Evolutionary conservation across 2,329 filamentous ascomycete genomes (phyloP), one percentile per base, ranked within the genome.

Genomic region (Pseudodiploospora longispora): DNA sequence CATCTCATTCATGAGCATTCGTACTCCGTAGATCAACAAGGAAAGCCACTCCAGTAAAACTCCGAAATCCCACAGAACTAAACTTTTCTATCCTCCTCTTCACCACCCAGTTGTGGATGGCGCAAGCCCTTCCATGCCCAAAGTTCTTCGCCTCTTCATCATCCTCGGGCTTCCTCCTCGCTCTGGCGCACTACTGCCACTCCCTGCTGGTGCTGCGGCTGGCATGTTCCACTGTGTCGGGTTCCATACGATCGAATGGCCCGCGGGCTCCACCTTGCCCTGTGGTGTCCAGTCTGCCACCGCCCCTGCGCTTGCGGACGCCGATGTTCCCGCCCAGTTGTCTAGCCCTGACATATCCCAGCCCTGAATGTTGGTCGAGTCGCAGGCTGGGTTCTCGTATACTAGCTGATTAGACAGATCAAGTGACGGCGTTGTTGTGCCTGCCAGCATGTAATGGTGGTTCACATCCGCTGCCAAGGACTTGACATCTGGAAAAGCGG

Each of bases 341-440:
- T 67, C 64, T 41, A 68, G 52, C 3, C 19, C 28, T 2, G 59
- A 52, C 54, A 67, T 63, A 47, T 66, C 64, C 65, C 65, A 68
- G 40, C 58, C 58, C 41, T 63, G 60, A 2, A 68, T 57, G 40
- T 36, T 49, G 37, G 53, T 51, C 7, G 56, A 41, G 37, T 64
- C 59, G 43, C 57, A 59, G 33, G 55, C 55, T 4, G 55, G 47
- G 47, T 58, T 57, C 44, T 66, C 64, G 47, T 66, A 67, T 31
- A 59, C 61, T 28, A 64, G 56, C 10, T 58, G 53, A 44, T 50
- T 56, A 6, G 58, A 55, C 31, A 65, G 47, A 33, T 65, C 64
- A 30, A 67, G 52, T 5, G 54, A 53, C 27, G 59, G 46, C 6
- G 58, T 51, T 4, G 56, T 50, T 10, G 57, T 51, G 4, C 55